phyloP scores from a whole-genome alignment of 2,329 filamentous ascomycete genomes.

The Cadophora sp. region DNA sequence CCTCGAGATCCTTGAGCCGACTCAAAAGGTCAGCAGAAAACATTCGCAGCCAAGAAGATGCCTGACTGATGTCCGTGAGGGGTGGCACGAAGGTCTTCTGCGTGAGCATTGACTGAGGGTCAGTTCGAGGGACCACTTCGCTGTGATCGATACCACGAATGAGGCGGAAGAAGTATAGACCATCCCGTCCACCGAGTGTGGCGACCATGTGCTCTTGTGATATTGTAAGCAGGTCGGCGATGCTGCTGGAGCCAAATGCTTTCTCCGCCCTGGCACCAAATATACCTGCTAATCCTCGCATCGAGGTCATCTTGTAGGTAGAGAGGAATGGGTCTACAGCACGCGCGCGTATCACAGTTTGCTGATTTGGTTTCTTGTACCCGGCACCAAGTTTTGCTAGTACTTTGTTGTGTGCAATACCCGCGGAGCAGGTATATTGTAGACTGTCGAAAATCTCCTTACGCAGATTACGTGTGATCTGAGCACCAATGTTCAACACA shows the following conservation, averaged over 20 bases:
- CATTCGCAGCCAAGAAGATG: slow-evolving; percentile 84
- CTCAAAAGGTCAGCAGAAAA: slow-evolving; percentile 92
- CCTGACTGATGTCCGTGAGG: slow-evolving; percentile 80
- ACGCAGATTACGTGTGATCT: slow-evolving; percentile 84
- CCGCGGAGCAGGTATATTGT: slow-evolving; percentile 90
- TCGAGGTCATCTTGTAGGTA: slow-evolving; percentile 91
- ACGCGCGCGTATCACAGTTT: slow-evolving; percentile 90
- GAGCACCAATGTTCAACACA: slow-evolving; percentile 84
- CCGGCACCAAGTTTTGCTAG: slow-evolving; percentile 91
- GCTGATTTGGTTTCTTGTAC: slow-evolving; percentile 90
- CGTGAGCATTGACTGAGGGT: slow-evolving; percentile 97
- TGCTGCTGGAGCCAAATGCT: slow-evolving; percentile 78
- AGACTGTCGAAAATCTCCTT: slow-evolving; percentile 70
- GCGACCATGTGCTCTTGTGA: slow-evolving; percentile 77
- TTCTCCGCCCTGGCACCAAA: slow-evolving; percentile 84
- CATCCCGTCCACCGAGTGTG: slow-evolving; percentile 85
- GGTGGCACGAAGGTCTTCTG: slow-evolving; percentile 92
- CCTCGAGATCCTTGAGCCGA: slow-evolving; percentile 82
- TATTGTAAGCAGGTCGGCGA: slow-evolving; percentile 76
- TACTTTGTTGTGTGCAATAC: slow-evolving; percentile 91
- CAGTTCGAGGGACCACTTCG: slow-evolving; percentile 87
- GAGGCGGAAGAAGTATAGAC: slow-evolving; percentile 81
- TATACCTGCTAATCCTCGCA: slow-evolving; percentile 94
- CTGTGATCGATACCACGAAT: slow-evolving; percentile 86
- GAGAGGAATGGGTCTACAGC: slow-evolving; percentile 80